Conservation (phyloP, 139 green algal species). For the Nannochloris sp. region DNA sequence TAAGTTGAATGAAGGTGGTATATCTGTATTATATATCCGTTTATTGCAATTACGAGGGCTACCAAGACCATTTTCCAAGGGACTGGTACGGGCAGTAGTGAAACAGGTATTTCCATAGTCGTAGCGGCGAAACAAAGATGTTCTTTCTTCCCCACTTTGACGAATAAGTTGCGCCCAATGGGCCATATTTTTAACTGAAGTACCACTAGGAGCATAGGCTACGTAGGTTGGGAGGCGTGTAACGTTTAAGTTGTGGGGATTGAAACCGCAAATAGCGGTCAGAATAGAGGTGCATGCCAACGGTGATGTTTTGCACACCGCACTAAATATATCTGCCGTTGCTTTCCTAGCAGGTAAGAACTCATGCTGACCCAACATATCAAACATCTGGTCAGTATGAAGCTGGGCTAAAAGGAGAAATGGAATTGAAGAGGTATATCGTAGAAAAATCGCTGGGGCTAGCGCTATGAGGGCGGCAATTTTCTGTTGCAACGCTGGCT, state of each 20-base stretch:
- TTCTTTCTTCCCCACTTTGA: not conserved
- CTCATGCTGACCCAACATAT: slow-evolving; percentile 26
- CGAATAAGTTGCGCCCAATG: slow-evolving; percentile 19
- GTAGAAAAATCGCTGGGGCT: slow-evolving; percentile 52
- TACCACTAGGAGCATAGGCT: slow-evolving; percentile 36
- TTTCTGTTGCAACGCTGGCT: slow-evolving; percentile 22
- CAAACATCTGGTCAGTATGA: slow-evolving; percentile 35
- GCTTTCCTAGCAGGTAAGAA: slow-evolving; percentile 37
- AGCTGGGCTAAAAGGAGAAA: slow-evolving; percentile 24
- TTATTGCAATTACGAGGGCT: slow-evolving; percentile 20
- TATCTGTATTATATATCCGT: slow-evolving; percentile 32
- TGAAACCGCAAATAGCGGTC: slow-evolving; percentile 41
- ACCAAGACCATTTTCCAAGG: no score
- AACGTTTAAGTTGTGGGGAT: slow-evolving; percentile 46
- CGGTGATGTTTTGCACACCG: slow-evolving; percentile 24
- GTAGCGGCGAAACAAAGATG: slow-evolving; percentile 12
- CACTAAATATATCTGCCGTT: slow-evolving; percentile 19
- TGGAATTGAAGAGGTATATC: slow-evolving; percentile 28
- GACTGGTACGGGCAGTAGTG: not conserved
- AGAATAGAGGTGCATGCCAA: slow-evolving; percentile 36
- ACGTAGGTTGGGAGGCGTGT: slow-evolving; percentile 31
- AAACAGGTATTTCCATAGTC: slow-evolving; percentile 17
- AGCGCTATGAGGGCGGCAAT: slow-evolving; percentile 46
- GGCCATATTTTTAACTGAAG: slow-evolving; percentile 21
- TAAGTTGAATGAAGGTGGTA: slow-evolving; percentile 39